A percentile compares a stretch with the other conserved stretches of the same genome.
These are phyloP conservation scores for Entelexis paramagnoliae DNA, from an alignment of 1,139 yeast genomes.

Conservation along the genomic window DNA sequence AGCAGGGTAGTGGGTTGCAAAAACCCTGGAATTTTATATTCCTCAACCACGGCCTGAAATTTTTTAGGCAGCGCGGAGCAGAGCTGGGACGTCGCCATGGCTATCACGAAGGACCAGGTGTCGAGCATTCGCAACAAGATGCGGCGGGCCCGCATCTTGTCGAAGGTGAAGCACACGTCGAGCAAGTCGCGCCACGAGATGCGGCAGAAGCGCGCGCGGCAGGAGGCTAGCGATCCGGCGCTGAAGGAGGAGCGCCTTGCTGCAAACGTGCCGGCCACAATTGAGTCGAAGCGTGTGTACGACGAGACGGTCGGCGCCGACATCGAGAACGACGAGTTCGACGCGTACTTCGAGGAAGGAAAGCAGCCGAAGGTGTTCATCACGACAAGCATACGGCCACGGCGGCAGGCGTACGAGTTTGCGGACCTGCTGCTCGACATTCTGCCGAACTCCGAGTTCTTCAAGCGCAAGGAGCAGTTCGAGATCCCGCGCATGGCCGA, in stretches of 20 bases:
- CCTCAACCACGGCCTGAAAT: neutral
- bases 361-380: conserved; percentile 71
- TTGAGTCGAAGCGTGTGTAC: conserved; percentile 76
- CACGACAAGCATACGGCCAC: conserved; percentile 82
- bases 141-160: conserved; percentile 62
- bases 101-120: conserved; percentile 24
- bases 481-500: conserved; percentile 77
- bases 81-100: conserved; percentile 16
- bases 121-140: conserved; percentile 24
- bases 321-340: conserved; percentile 74
- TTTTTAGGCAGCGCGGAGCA: neutral
- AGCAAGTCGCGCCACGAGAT: conserved; percentile 67
- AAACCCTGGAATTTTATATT: neutral
- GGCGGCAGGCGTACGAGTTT: conserved; percentile 79
- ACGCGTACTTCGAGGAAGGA: conserved; percentile 48
- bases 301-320: conserved; percentile 77
- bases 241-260: conserved; percentile 68
- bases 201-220: conserved; percentile 70
- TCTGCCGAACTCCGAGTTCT: conserved; percentile 74
- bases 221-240: conserved; percentile 72
- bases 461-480: conserved; percentile 77
- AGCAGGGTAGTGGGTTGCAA: too few relatives aligned
- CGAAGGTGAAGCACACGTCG: conserved; percentile 61
- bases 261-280: conserved; percentile 74
- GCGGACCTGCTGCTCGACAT: conserved; percentile 78